Evolutionary conservation across 23 red algal genomes (phyloP).

Genomic region (Gracilaria domingensis): DNA sequence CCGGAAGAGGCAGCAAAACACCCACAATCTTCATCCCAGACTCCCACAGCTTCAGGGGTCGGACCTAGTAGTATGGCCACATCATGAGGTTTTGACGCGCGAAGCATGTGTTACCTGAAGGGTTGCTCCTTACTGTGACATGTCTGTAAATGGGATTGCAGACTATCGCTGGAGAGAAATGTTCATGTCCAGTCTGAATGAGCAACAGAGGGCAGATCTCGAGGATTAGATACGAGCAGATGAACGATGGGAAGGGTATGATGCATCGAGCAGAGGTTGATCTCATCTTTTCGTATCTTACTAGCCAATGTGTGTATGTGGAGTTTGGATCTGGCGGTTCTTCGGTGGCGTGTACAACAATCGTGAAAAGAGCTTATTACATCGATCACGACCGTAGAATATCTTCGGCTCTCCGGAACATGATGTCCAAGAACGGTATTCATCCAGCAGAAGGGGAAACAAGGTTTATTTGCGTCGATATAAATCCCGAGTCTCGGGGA

Average conservation of each 20-base stretch:
- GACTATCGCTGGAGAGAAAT: too few species aligned
- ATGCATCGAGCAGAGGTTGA: conserved; percentile 80
- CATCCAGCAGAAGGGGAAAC: conserved; percentile 14
- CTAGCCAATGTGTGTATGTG: conserved; percentile 43
- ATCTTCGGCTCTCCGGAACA: background rate
- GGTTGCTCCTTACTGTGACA: background rate
- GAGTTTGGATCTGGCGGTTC: conserved; percentile 73
- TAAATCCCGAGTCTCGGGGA: conserved; percentile 22
- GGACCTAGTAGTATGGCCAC: conserved; percentile 27
- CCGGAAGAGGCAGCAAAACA: conserved; percentile 3
- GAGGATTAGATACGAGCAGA: too few species aligned
- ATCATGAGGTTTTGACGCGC: conserved; percentile 8
- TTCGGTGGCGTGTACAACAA: conserved; percentile 34
- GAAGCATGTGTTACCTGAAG: background rate
- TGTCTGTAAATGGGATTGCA: background rate
- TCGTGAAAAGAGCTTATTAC: conserved; percentile 56
- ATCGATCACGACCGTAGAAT: conserved; percentile 72
- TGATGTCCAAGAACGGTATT: background rate
- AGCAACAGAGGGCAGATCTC: too few species aligned
- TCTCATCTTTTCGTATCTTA: conserved; percentile 66
- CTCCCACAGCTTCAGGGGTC: background rate
- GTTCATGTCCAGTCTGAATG: too few species aligned
- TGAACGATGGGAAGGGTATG: too few species aligned
- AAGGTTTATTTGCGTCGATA: conserved; percentile 27
- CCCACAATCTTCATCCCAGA: background rate